Conservation (phyloP, 2,329 filamentous ascomycete genomes). For the Magnaporthiopsis poae region DNA sequence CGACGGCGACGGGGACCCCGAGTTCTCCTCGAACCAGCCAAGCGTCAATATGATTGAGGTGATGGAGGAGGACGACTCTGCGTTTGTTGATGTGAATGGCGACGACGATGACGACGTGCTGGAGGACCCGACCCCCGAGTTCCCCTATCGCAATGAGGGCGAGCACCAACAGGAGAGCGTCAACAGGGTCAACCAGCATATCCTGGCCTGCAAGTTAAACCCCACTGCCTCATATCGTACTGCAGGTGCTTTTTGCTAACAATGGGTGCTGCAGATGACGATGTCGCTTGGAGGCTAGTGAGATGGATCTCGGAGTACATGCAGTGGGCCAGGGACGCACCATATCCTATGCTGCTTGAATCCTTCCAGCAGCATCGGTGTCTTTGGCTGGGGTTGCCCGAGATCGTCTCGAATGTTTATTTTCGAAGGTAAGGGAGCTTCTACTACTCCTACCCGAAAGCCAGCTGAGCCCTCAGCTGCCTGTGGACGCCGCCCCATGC, state of each 20-base stretch:
- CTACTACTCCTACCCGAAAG: no score
- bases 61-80: background rate
- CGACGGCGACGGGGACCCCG: constrained; percentile 13
- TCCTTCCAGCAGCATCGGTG: constrained; percentile 33
- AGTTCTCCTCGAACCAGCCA: background rate
- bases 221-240: background rate
- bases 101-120: constrained; percentile 14
- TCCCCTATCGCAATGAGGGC: constrained; percentile 31
- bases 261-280: constrained; percentile 28
- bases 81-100: background rate
- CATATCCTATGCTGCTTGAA: constrained; percentile 27
- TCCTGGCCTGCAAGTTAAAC: constrained; percentile 2
- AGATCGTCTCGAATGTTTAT: constrained; percentile 29
- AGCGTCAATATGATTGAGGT: constrained; percentile 1
- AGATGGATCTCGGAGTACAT: constrained; percentile 44
- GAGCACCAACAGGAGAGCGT: constrained; percentile 14
- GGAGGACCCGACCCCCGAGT: constrained; percentile 33
- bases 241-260: constrained; percentile 18
- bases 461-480: constrained; percentile 13
- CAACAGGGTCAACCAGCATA: constrained; percentile 1
- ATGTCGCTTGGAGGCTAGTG: constrained; percentile 33
- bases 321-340: constrained; percentile 25
- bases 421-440: constrained; percentile 10
- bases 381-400: constrained; percentile 46
- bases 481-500: background rate